Base-by-base conservation (phyloP, 2,329 filamentous ascomycete species). In the Sporothrix pseudoabietina region DNA sequence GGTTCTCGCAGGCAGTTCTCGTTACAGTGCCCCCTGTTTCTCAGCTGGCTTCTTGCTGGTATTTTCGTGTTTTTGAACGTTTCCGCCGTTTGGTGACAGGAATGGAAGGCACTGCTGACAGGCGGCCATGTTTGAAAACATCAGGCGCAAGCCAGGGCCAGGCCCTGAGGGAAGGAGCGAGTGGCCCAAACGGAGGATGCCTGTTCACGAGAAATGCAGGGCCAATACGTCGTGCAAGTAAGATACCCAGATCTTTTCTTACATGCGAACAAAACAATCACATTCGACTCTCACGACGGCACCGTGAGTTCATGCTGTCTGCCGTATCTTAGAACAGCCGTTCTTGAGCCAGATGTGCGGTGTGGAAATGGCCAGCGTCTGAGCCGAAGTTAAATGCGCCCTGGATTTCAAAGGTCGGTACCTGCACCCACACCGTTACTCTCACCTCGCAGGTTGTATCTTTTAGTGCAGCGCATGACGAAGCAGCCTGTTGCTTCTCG, bases 61-160 rank as follows among this genome's bases (percentile, higher is more conserved):
- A 44, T 66, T 32, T 47, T 41, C 14, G 22, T 19, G 5, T 55
- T 44, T 19, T 49, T 66, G 35, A 63, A 63, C n/a, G 19, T 63
- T 32, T 19, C 35, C 22, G 22, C 22, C 26, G 49, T 52, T 19
- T 14, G 32, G 44, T 68, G 22, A 47, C 26, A 49, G 44, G 44
- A 68, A 52, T 68, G 44, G 65, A 52, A 52, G 65, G 26, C 44
- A 4, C 65, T 68, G 65, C 44, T 52, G 65, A 52, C 44, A 68
- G 30, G 44, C 52, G 16, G 44, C 61, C 61, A 22, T 47, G 59
- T 30, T 47, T 66, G n/a, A 44, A 66, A 66, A 47, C n/a, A 44
- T 19, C 39, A 66, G 22, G 61, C 39, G 61, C 9, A 8, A 22
- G 3, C 14, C 39, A 16, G 22, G 14, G n/a, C 61, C 59, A 65